A percentile compares a stretch with the other conserved stretches of the same genome.
Conservation (phyloP, 768 basidiomycete species). For the Fomitopsis pulvina region DNA sequence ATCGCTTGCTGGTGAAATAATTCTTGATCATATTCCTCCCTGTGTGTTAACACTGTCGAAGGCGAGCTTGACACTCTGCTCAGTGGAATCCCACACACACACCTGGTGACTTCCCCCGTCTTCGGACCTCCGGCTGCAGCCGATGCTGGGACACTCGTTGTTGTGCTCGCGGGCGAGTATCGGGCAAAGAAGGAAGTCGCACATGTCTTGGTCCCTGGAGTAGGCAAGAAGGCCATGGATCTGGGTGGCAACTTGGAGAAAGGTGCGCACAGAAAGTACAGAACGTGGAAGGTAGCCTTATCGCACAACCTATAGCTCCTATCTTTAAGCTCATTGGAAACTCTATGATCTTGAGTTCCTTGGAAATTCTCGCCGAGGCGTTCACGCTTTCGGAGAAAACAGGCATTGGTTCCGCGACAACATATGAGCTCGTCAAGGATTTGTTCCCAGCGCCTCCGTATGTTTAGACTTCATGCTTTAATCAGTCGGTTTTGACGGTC, state of each 20-base stretch:
- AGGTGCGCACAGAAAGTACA: too few species aligned
- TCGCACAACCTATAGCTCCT: constrained; percentile 36
- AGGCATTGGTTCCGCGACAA: constrained; percentile 62
- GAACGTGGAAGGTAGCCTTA: neutral
- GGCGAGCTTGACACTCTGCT: constrained; percentile 68
- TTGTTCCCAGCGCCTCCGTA: constrained; percentile 14
- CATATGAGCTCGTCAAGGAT: constrained; percentile 56
- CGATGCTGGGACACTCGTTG: constrained; percentile 55
- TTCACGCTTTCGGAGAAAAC: constrained; percentile 82
- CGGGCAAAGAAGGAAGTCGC: constrained; percentile 78
- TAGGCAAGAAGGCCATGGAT: constrained; percentile 73
- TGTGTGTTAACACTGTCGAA: constrained; percentile 15
- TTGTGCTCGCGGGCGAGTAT: constrained; percentile 76
- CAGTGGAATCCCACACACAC: constrained; percentile 46
- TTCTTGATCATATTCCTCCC: constrained; percentile 3
- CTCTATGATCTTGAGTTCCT: constrained; percentile 64
- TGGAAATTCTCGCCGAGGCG: constrained; percentile 78
- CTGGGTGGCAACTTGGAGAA: constrained; percentile 84
- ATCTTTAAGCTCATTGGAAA: constrained; percentile 79
- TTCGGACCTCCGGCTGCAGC: constrained; percentile 70
- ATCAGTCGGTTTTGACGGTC: neutral
- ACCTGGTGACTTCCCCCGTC: constrained; percentile 71
- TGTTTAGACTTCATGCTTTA: neutral
- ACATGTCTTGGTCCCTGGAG: constrained; percentile 70
- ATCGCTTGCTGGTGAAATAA: constrained; percentile 20